A percentile compares a stretch with the other conserved stretches of the same genome.
Evolutionary conservation across 495 filamentous ascomycete genomes (phyloP).

Genomic region (Hypoxylon lienhwacheense): DNA sequence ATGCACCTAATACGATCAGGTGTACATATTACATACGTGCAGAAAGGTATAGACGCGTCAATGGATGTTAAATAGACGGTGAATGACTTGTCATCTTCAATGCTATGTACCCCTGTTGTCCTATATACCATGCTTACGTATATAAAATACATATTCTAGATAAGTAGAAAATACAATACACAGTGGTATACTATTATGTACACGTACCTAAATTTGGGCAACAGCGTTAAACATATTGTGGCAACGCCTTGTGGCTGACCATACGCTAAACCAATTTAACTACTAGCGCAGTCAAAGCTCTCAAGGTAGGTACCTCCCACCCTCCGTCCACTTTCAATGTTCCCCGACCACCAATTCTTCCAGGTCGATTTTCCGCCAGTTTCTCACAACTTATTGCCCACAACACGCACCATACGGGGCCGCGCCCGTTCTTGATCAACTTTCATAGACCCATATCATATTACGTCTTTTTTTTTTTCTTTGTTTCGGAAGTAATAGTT

Average conservation of each 20-base stretch:
- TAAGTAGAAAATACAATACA: too few relatives aligned
- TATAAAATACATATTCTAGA: too few relatives aligned
- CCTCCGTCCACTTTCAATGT: conserved; percentile 39
- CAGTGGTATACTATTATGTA: too few relatives aligned
- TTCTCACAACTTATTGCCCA: conserved; percentile 39
- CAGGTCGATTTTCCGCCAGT: conserved; percentile 38
- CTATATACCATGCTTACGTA: too few relatives aligned
- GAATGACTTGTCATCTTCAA: too few relatives aligned
- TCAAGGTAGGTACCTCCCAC: conserved; percentile 34
- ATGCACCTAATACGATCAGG: too few relatives aligned
- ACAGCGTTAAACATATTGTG: conserved; percentile 10
- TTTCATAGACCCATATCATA: conserved; percentile 22
- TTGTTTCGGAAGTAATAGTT: conserved; percentile 28
- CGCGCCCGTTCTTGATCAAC: conserved; percentile 34
- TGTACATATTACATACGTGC: too few relatives aligned
- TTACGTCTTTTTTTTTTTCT: conserved; percentile 17
- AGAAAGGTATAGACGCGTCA: too few relatives aligned
- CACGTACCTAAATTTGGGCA: too few relatives aligned
- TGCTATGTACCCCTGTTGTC: too few relatives aligned
- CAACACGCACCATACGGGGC: conserved; percentile 39
- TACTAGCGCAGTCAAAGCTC: conserved; percentile 23
- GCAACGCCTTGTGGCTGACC: conserved; percentile 21
- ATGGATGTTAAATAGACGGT: too few relatives aligned
- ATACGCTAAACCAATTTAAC: conserved; percentile 2
- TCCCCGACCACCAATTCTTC: conserved; percentile 43